These are phyloP conservation scores for Talaromyces nanjingensis DNA, from an alignment of 495 filamentous ascomycete genomes.

Conservation along the genomic window DNA sequence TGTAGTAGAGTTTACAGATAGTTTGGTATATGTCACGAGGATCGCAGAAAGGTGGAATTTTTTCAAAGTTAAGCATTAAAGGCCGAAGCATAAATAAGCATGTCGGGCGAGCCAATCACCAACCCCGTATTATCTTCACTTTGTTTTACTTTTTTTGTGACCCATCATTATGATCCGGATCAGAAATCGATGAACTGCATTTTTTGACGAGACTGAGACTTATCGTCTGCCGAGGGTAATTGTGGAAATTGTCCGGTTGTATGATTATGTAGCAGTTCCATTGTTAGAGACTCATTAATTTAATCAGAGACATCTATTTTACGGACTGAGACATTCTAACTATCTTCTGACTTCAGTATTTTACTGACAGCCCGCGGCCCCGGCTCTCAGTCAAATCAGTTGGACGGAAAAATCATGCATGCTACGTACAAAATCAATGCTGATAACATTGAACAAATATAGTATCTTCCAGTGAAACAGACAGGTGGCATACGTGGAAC, in stretches of 20 bases:
- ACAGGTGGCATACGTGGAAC: background rate
- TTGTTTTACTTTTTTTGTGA: background rate
- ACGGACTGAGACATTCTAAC: background rate
- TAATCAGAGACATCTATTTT: background rate
- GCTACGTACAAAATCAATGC: background rate
- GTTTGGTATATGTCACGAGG: background rate
- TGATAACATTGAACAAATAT: background rate
- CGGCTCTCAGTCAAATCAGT: background rate
- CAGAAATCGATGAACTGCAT: background rate
- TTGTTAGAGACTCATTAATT: background rate
- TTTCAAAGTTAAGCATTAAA: background rate
- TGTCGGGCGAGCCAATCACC: background rate
- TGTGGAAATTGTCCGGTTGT: background rate
- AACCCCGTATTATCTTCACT: background rate
- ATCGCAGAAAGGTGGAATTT: background rate
- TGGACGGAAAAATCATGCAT: background rate
- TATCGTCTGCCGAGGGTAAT: background rate
- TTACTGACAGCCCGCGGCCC: background rate
- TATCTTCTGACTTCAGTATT: background rate
- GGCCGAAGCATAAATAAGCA: background rate
- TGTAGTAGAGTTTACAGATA: background rate
- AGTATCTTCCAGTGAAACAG: background rate
- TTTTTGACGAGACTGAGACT: background rate
- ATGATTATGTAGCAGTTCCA: background rate
- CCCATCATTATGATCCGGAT: background rate